phyloP scores from a whole-genome alignment of 202 grass and related monocot genomes.

The Carex sylvatica region DNA sequence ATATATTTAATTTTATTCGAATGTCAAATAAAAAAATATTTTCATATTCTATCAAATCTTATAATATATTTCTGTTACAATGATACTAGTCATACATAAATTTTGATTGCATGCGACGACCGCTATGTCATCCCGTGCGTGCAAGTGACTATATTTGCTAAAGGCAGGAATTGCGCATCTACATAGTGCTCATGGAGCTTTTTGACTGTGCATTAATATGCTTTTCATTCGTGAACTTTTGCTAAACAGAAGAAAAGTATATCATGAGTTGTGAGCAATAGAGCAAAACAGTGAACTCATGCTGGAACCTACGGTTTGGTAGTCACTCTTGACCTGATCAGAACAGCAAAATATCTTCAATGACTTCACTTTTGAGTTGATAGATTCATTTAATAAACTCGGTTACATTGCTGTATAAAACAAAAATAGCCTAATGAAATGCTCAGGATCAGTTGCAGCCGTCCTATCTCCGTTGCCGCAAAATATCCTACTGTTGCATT shows the following conservation, averaged over 20 bases:
- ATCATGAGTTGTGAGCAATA: neutral
- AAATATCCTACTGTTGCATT: neutral
- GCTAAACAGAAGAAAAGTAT: neutral
- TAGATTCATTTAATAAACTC: neutral
- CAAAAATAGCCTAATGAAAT: neutral
- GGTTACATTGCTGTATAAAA: neutral
- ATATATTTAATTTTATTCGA: too few relatives aligned
- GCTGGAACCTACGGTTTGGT: neutral
- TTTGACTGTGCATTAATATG: too few relatives aligned
- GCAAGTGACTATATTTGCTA: neutral
- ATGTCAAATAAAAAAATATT: too few relatives aligned
- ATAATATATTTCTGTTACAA: too few relatives aligned
- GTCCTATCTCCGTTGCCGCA: neutral
- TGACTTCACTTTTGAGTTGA: neutral
- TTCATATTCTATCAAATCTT: too few relatives aligned
- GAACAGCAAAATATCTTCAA: neutral
- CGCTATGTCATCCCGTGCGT: neutral
- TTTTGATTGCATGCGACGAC: neutral
- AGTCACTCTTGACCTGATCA: neutral
- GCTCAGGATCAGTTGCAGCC: neutral
- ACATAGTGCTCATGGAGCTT: neutral
- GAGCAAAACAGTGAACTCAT: neutral
- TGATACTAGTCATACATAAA: neutral
- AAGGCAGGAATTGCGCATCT: neutral
- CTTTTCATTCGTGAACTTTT: too few relatives aligned